A percentile compares a stretch with the other conserved stretches of the same genome.
Evolutionary conservation across 2,329 filamentous ascomycete genomes (phyloP).

Genomic region (Aciculosporium take): DNA sequence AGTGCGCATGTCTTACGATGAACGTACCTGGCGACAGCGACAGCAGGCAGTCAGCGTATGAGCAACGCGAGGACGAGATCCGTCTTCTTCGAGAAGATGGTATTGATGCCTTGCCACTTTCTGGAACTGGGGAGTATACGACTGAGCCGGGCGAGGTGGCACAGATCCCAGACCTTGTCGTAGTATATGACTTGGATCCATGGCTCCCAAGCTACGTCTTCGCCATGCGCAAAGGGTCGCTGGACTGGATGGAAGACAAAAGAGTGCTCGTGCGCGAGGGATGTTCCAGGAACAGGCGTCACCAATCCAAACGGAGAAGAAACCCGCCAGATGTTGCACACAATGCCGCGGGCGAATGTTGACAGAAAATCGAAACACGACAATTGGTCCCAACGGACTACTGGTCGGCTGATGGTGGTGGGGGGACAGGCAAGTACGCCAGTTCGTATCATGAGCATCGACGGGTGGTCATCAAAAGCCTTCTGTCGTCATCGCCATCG

Average conservation of each 20-base stretch:
- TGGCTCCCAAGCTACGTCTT: constrained; percentile 15
- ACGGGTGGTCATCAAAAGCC: background rate
- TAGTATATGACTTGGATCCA: constrained; percentile 47
- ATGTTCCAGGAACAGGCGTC: constrained; percentile 1
- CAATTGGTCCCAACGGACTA: background rate
- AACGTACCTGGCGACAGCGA: constrained; percentile 59
- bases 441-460: background rate
- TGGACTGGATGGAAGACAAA: background rate
- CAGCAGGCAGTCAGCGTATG: constrained; percentile 71
- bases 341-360: background rate
- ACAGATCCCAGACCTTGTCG: constrained; percentile 40
- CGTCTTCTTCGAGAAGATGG: constrained; percentile 34
- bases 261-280: background rate
- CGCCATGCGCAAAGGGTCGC: background rate
- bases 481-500: background rate
- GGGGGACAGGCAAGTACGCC: background rate
- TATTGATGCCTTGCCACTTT: constrained; percentile 19
- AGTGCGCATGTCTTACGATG: background rate
- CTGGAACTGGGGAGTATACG: constrained; percentile 18
- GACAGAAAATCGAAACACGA: background rate
- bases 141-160: constrained; percentile 23
- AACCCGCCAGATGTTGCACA: background rate
- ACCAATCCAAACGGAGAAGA: background rate
- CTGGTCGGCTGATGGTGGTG: constrained; percentile 1
- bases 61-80: constrained; percentile 48